Percentiles rank a stretch among this genome's conserved stretches.
These are phyloP conservation scores for Candida xiaguanensis DNA, from an alignment of 805 yeast species.

Conservation along the genomic window DNA sequence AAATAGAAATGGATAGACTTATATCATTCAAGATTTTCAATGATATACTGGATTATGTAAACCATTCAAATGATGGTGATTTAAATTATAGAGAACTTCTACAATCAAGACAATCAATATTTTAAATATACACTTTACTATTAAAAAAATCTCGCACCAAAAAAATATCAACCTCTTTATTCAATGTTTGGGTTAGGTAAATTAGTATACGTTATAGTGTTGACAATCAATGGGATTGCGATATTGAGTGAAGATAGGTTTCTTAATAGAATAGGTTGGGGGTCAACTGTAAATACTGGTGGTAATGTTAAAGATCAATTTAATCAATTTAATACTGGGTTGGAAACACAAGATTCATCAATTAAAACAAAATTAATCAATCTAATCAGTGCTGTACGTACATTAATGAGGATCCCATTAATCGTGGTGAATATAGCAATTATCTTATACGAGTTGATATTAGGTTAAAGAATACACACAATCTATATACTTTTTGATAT, in stretches of 20 bases:
- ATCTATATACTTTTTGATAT: too few relatives aligned
- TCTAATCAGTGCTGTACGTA: constrained; percentile 69
- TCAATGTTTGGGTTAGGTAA: constrained; percentile 61
- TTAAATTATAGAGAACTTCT: constrained; percentile 2
- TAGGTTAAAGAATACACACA: too few relatives aligned
- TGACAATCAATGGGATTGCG: constrained; percentile 71
- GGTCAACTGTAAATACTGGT: constrained; percentile 13
- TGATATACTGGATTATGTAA: constrained; percentile 66
- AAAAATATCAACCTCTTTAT: not conserved
- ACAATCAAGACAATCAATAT: not conserved
- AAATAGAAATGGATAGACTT: constrained; percentile 51
- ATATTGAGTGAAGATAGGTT: constrained; percentile 79
- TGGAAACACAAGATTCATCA: constrained; percentile 34
- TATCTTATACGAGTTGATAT: constrained; percentile 63
- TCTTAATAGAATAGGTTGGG: constrained; percentile 54
- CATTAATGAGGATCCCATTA: constrained; percentile 70
- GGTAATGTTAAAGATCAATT: constrained; percentile 9
- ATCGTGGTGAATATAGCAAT: constrained; percentile 64
- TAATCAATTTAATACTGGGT: constrained; percentile 39
- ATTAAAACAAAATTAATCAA: constrained; percentile 58
- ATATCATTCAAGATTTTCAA: constrained; percentile 54
- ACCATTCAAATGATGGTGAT: constrained; percentile 42
- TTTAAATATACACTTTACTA: not conserved
- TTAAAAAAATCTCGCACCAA: not conserved
- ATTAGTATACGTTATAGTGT: constrained; percentile 51